These are phyloP conservation scores for maize (Zea mays) DNA, from an alignment of 176 grass and related monocot genomes.

Conservation along the genomic window Zm-B73-REFERENCE-NAM-5.0 NC_050105.1:109060001-109060500, in stretches of 20 bases:
- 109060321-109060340: no score
- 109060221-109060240: neutral
- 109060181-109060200: neutral
- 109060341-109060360: no score
- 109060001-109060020: neutral
- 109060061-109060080: neutral
- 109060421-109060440: neutral
- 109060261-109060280: neutral
- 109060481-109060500: neutral
- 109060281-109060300: no score
- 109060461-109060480: neutral
- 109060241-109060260: neutral
- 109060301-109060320: no score
- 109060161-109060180: neutral
- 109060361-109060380: no score
- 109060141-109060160: conserved; percentile 1
- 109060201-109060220: no score
- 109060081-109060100: neutral
- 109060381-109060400: neutral
- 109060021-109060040: conserved; percentile 2
- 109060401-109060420: neutral
- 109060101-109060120: neutral
- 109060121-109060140: neutral
- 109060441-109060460: neutral
- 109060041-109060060: neutral